A percentile compares a stretch with the other conserved stretches of the same genome.
Conservation (phyloP, 139 green algal species). For the Coelastrella sp. region DNA sequence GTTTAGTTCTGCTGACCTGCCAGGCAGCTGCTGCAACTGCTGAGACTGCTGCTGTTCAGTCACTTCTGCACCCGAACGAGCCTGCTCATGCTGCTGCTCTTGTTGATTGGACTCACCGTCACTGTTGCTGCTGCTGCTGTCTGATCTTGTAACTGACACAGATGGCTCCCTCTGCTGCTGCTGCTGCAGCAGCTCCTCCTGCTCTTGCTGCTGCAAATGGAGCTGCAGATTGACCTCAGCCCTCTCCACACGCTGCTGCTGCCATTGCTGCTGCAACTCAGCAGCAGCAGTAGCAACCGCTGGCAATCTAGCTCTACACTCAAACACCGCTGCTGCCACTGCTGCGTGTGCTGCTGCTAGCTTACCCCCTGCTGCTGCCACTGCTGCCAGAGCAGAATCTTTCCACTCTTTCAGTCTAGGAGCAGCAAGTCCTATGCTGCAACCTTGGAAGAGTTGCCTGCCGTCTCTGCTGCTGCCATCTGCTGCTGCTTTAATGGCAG, state of each 20-base stretch:
- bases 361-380: background rate
- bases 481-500: background rate
- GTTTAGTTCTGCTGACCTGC: no score
- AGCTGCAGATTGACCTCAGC: background rate
- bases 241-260: background rate
- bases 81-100: background rate
- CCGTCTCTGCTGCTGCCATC: background rate
- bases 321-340: background rate
- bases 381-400: background rate
- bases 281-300: background rate
- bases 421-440: background rate
- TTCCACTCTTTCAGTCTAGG: background rate
- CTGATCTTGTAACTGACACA: background rate
- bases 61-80: no score
- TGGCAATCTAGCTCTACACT: background rate
- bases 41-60: no score
- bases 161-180: background rate
- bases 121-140: slow-evolving; percentile 9
- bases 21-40: no score
- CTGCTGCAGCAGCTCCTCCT: background rate
- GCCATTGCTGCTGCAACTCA: background rate
- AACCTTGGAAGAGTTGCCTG: background rate
- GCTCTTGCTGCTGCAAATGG: background rate
- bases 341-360: background rate
- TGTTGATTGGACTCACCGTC: background rate